These are phyloP conservation scores for Cladorrhinum sp. DNA, from an alignment of 2,329 filamentous ascomycete species.

Conservation along the genomic window DNA sequence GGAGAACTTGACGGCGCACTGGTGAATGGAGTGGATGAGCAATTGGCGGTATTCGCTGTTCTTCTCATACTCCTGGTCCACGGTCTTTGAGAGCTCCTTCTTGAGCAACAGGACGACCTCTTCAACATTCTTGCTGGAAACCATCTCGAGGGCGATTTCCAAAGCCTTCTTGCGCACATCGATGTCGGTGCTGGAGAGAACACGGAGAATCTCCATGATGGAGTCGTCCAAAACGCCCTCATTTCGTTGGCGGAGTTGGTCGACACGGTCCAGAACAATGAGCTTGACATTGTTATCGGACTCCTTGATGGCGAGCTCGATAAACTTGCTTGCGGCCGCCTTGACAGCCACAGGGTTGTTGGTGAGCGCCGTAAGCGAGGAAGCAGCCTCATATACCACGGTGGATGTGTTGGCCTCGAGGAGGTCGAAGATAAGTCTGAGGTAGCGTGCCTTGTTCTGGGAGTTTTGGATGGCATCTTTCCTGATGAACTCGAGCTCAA, in stretches of 20 bases:
- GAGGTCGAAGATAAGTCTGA: slow-evolving; percentile 93
- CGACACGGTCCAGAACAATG: slow-evolving; percentile 89
- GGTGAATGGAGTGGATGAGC: slow-evolving; percentile 94
- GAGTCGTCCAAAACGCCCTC: slow-evolving; percentile 85
- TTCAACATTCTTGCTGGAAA: slow-evolving; percentile 97
- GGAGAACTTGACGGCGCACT: slow-evolving; percentile 98
- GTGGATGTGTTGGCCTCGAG: slow-evolving; percentile 90
- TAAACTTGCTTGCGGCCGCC: slow-evolving; percentile 91
- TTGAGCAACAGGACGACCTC: slow-evolving; percentile 94
- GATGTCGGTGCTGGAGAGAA: slow-evolving; percentile 91
- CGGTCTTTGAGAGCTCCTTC: slow-evolving; percentile 95
- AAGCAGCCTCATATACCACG: slow-evolving; percentile 95
- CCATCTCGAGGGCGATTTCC: slow-evolving; percentile 90
- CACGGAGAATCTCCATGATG: slow-evolving; percentile 94
- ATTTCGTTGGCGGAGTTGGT: slow-evolving; percentile 69
- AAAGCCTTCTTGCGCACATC: slow-evolving; percentile 93
- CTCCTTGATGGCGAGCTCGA: slow-evolving; percentile 95
- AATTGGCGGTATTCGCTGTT: slow-evolving; percentile 92
- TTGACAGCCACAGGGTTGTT: slow-evolving; percentile 97
- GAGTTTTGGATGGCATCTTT: slow-evolving; percentile 95
- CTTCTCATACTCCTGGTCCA: slow-evolving; percentile 98
- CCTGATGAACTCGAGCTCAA: slow-evolving; percentile 94
- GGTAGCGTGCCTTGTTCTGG: slow-evolving; percentile 92
- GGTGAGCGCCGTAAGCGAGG: slow-evolving; percentile 87
- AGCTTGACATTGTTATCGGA: slow-evolving; percentile 99